Base-by-base conservation (phyloP, 2,329 filamentous ascomycete genomes). In the Aspergillus fischeri region DNA sequence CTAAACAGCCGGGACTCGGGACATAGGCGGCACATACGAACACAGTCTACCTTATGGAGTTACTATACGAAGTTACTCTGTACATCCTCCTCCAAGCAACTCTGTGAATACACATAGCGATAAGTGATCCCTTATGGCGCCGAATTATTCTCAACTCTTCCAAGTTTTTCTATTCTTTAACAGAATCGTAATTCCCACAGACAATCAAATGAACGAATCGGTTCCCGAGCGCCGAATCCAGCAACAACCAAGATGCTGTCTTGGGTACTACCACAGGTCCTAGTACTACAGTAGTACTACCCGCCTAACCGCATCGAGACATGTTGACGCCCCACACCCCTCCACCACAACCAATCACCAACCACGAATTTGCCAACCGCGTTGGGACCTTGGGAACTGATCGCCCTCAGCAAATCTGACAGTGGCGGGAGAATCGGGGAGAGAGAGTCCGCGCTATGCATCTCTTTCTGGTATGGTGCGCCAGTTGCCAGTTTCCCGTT, bases 351-450 rank as follows among this genome's bases (percentile, higher is more conserved):
- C 55, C 59, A 59, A 61, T 61, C 32, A 47, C 4, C 6, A 17
- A 5, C 6, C 2, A 6, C 2, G 3, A 0, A 47, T 25, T 47
- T 3, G 44, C 44, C 44, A 47, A 47, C 42, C 51, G 27, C 54
- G 60, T 61, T 61, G 60, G 54, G 60, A 55, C 58, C 51, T 7
- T 47, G 44, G 44, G 50, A 61, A 60, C 48, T 54, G 60, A 61
- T 61, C 60, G 57, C 35, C 60, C 60, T 61, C 60, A 61, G 53
- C 60, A 61, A 61, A 60, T 60, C 42, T 47, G 44, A 29, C 28
- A 29, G 28, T 29, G 28, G 28, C 28, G 28, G 28, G 28, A 29
- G 28, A 29, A 27, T 7, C 4, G 9, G 28, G 28, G 9, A 4
- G 3, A 11, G 28, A 3, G 28, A 29, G 28, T 29, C 28, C 28